These are phyloP conservation scores for Claviceps purpurea DNA, from an alignment of 2,329 filamentous ascomycete species.

Conservation along the genomic window DNA sequence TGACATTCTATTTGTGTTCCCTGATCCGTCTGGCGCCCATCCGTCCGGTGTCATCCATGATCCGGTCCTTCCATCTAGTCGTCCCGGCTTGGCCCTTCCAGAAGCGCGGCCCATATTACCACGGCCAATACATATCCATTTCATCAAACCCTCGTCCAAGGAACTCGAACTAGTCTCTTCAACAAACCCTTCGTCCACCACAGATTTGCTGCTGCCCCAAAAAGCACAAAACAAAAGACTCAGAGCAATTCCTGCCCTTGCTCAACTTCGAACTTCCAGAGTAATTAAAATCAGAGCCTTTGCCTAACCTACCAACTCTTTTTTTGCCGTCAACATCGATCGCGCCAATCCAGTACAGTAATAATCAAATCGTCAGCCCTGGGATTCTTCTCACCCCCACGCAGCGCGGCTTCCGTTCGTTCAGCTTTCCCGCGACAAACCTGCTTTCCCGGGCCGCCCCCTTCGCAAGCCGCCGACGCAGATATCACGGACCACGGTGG, in stretches of 20 bases:
- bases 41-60: no score
- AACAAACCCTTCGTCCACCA: neutral
- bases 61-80: neutral
- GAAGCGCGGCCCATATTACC: conserved; percentile 5
- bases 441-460: neutral
- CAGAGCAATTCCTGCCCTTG: no score
- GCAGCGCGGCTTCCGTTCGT: neutral
- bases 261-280: no score
- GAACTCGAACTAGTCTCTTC: neutral
- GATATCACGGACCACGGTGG: conserved; percentile 1
- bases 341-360: no score
- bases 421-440: neutral
- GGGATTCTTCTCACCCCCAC: no score
- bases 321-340: neutral
- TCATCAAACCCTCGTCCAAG: neutral
- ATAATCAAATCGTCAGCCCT: no score
- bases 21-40: conserved; percentile 3
- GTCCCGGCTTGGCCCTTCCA: neutral
- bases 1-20: conserved; percentile 1
- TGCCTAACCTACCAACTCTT: neutral
- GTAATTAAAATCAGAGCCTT: no score
- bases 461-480: neutral
- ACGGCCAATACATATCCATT: conserved; percentile 1
- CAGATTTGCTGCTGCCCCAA: no score
- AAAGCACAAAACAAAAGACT: no score